These are phyloP conservation scores for Hura crepitans DNA, from an alignment of 441 rosid genomes.

Conservation along the genomic window DNA sequence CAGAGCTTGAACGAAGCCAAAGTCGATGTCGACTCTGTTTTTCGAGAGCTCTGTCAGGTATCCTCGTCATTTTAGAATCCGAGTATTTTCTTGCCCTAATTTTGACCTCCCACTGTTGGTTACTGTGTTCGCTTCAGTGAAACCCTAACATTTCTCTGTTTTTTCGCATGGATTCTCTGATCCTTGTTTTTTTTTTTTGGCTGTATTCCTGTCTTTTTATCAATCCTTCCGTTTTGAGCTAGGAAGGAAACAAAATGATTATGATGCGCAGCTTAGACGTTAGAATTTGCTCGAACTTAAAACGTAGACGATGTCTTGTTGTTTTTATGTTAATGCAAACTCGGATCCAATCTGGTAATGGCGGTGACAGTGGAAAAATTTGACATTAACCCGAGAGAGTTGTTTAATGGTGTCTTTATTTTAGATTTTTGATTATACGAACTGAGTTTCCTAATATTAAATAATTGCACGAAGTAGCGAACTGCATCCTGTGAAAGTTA, in stretches of 20 bases:
- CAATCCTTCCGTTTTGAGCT: neutral
- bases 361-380: neutral
- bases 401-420: neutral
- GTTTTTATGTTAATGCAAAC: neutral
- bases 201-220: neutral
- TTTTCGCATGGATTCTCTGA: neutral
- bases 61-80: neutral
- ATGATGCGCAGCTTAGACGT: neutral
- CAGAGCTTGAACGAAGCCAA: constrained; percentile 53
- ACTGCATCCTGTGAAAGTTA: neutral
- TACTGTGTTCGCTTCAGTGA: neutral
- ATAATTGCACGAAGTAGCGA: neutral
- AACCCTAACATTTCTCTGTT: constrained; percentile 9
- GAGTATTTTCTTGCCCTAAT: neutral
- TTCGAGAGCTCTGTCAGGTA: constrained; percentile 65
- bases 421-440: neutral
- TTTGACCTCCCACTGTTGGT: neutral
- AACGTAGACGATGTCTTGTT: neutral
- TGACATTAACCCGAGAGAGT: neutral
- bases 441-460: neutral
- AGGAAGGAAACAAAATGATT: too few species aligned
- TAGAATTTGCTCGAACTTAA: neutral
- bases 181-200: neutral
- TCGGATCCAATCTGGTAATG: neutral
- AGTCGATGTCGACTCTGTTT: constrained; percentile 57